phyloP scores from a whole-genome alignment of 176 grass and related monocot genomes.

The Zizania latifolia region DNA sequence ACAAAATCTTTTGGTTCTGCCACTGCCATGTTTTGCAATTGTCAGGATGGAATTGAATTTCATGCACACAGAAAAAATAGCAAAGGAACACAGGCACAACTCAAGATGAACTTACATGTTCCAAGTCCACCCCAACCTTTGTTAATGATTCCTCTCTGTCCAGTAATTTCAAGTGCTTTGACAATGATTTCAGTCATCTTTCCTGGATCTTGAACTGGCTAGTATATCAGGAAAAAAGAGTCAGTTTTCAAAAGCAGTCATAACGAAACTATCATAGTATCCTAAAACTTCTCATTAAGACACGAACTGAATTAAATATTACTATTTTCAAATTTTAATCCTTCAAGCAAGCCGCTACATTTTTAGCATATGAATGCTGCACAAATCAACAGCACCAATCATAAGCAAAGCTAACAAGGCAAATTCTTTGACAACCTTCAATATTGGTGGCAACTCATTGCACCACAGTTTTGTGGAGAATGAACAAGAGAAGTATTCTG shows the following conservation, averaged over 20 bases:
- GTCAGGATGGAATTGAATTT: conserved; percentile 23
- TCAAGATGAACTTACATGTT: conserved; percentile 57
- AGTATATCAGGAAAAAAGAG: conserved; percentile 19
- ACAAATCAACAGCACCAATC: not conserved
- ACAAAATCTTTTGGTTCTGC: conserved; percentile 77
- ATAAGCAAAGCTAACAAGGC: not conserved
- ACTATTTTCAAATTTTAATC: conserved; percentile 22
- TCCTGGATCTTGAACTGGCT: conserved; percentile 93
- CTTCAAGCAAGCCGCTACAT: not conserved
- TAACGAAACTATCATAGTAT: not conserved
- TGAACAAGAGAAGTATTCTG: not conserved
- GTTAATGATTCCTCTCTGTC: conserved; percentile 95
- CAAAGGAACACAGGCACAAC: conserved; percentile 7
- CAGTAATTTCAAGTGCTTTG: conserved; percentile 63
- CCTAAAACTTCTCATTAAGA: not conserved
- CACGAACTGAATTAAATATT: not conserved
- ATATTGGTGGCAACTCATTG: too few species aligned
- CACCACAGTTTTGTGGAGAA: too few species aligned
- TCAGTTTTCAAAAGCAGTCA: not conserved
- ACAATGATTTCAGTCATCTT: conserved; percentile 93
- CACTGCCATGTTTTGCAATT: conserved; percentile 39
- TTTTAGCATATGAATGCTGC: not conserved
- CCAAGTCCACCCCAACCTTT: conserved; percentile 99
- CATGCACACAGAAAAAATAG: not conserved
- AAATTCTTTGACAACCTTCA: too few species aligned